phyloP scores from a whole-genome alignment of 1,139 yeast species.

The Ashbya aceris region DNA sequence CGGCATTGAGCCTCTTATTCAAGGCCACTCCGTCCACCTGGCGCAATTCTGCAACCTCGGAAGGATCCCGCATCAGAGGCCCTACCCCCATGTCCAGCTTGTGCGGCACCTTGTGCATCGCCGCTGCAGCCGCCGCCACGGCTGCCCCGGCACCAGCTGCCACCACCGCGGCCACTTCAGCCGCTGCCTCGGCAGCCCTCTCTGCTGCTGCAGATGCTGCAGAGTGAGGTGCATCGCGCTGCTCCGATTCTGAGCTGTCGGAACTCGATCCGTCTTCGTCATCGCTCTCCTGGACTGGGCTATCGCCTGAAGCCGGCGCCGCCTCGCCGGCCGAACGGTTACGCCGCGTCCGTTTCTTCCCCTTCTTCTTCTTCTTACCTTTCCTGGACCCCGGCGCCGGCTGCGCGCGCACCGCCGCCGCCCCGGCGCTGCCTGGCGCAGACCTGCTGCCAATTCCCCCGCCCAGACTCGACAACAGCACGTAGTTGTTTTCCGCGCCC shows the following conservation, averaged over 20 bases:
- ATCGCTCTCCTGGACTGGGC: no score
- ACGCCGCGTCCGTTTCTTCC: slow-evolving; percentile 31
- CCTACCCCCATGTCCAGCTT: neutral
- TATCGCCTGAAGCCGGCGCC: slow-evolving; percentile 5
- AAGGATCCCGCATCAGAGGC: neutral
- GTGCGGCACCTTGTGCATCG: neutral
- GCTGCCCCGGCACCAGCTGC: neutral
- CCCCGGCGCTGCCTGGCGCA: slow-evolving; percentile 5
- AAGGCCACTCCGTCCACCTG: neutral
- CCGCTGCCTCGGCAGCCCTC: no score
- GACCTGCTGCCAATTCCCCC: slow-evolving; percentile 3
- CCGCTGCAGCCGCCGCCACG: neutral
- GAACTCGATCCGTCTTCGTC: no score
- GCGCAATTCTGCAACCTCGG: neutral
- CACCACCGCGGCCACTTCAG: neutral
- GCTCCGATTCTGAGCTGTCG: no score
- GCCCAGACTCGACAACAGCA: slow-evolving; percentile 30
- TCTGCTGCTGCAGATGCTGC: no score
- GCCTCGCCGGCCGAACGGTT: slow-evolving; percentile 34
- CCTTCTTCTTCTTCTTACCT: slow-evolving; percentile 22
- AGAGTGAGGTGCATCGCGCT: no score
- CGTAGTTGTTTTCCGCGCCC: slow-evolving; percentile 56
- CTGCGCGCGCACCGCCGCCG: slow-evolving; percentile 7
- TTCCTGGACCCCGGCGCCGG: slow-evolving; percentile 18
- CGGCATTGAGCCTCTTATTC: neutral